These are phyloP conservation scores for Kwoniella heveanensis DNA, from an alignment of 768 basidiomycete genomes.

Conservation along the genomic window DNA sequence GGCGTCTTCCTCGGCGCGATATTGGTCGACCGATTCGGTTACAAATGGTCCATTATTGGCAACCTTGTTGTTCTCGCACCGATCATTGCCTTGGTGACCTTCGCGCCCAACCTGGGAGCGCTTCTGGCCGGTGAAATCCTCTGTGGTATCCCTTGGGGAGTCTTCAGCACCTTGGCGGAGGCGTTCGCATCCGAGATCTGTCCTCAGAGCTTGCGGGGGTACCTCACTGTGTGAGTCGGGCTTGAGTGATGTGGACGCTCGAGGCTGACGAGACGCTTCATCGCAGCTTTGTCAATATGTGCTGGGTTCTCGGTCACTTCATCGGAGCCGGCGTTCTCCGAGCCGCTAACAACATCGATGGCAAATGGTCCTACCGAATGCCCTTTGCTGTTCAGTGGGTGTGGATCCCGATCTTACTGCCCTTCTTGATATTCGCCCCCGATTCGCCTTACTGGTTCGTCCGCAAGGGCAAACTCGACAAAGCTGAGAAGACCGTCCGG, in stretches of 20 bases:
- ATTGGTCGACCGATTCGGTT: conserved; percentile 52
- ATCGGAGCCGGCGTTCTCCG: conserved; percentile 37
- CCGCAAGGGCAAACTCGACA: conserved; percentile 29
- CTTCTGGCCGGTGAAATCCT: conserved; percentile 38
- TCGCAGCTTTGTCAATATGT: conserved; percentile 41
- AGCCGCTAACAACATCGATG: conserved; percentile 15
- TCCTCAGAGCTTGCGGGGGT: conserved; percentile 41
- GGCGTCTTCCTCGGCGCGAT: conserved; percentile 54
- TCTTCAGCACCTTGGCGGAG: conserved; percentile 45
- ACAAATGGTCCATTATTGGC: conserved; percentile 48
- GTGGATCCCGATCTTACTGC: conserved; percentile 38
- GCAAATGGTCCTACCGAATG: conserved; percentile 19
- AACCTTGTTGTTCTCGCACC: conserved; percentile 34
- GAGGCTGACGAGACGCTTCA: too few relatives aligned
- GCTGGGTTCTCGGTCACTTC: conserved; percentile 51
- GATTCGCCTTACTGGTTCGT: conserved; percentile 44
- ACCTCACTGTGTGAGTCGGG: conserved; percentile 36
- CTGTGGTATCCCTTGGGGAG: conserved; percentile 44
- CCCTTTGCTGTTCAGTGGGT: conserved; percentile 44
- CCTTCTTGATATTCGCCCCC: conserved; percentile 32
- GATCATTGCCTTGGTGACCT: conserved; percentile 37
- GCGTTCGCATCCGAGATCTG: conserved; percentile 48
- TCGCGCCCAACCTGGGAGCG: conserved; percentile 25
- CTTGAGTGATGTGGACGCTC: conserved; percentile 32
- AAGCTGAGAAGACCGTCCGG: conserved; percentile 30